These are phyloP conservation scores for Mucor lusitanicus DNA, from an alignment of 371 early-diverging fungal species.

Conservation along the genomic window DNA sequence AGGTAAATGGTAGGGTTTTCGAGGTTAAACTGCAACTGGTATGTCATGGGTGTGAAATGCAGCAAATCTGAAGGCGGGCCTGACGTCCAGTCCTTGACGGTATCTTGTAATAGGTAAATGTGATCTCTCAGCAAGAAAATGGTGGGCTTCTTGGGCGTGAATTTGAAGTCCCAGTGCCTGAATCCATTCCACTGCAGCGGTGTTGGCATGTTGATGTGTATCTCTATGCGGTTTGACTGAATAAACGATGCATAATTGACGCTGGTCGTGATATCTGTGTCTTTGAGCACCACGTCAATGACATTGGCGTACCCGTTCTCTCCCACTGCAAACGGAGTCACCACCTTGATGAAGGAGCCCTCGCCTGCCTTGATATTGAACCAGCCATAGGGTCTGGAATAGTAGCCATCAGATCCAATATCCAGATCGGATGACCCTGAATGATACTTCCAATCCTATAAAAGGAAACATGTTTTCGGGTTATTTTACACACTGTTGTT, in stretches of 20 bases:
- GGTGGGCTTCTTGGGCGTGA: conserved; percentile 41
- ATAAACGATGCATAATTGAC: conserved; percentile 73
- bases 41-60: conserved; percentile 74
- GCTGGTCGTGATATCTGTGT: conserved; percentile 63
- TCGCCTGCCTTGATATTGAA: conserved; percentile 65
- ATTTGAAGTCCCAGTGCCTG: conserved; percentile 67
- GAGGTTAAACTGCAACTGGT: conserved; percentile 57
- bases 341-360: conserved; percentile 58
- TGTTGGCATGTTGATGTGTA: conserved; percentile 59
- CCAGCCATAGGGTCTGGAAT: conserved; percentile 79
- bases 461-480: background rate
- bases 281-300: conserved; percentile 53
- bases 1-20: conserved; percentile 61
- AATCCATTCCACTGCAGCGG: conserved; percentile 83
- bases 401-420: conserved; percentile 45
- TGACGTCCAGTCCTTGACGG: conserved; percentile 75
- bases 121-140: conserved; percentile 81
- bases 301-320: conserved; percentile 58
- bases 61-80: conserved; percentile 56
- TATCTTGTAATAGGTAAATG: conserved; percentile 77
- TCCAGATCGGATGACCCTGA: conserved; percentile 36
- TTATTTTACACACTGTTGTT: too few species aligned
- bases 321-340: conserved; percentile 62
- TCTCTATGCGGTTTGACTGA: conserved; percentile 52
- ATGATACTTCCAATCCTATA: conserved; percentile 72